phyloP scores from a whole-genome alignment of 108 stramenopile species.

The Mediolabrus comicus region DNA sequence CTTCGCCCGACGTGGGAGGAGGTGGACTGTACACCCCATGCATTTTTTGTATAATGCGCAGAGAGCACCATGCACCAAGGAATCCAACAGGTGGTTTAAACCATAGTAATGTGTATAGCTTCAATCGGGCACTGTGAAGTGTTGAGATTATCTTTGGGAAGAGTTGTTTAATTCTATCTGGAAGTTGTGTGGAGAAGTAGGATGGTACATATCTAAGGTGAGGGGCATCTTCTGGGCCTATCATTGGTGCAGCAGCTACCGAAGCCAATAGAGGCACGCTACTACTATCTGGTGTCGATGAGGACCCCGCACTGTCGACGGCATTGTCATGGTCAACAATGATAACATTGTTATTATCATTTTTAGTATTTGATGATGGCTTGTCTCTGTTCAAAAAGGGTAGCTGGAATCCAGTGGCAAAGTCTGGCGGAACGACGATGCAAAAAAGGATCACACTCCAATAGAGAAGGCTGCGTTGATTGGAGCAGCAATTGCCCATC shows the following conservation, averaged over 20 bases:
- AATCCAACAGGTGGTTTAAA: constrained; percentile 80
- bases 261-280: constrained; percentile 1
- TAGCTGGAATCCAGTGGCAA: constrained; percentile 26
- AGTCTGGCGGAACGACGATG: constrained; percentile 15
- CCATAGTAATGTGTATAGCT: constrained; percentile 23
- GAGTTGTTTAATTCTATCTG: constrained; percentile 9
- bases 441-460: constrained; percentile 24
- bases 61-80: constrained; percentile 39
- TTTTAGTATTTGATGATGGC: background rate
- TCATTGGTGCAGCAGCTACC: constrained; percentile 7
- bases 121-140: constrained; percentile 7
- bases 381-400: constrained; percentile 9
- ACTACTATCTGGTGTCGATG: background rate
- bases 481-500: constrained; percentile 38
- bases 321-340: background rate
- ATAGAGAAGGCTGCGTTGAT: constrained; percentile 20
- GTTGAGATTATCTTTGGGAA: constrained; percentile 3
- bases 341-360: background rate
- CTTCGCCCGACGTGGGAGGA: constrained; percentile 34
- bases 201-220: constrained; percentile 42
- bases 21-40: constrained; percentile 38
- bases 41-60: constrained; percentile 33
- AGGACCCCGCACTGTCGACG: background rate
- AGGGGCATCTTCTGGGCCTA: constrained; percentile 37
- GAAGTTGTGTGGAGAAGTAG: constrained; percentile 37